Base-by-base conservation (phyloP, 1,284 basidiomycete genomes). In the Ustanciosporium gigantosporum region DNA sequence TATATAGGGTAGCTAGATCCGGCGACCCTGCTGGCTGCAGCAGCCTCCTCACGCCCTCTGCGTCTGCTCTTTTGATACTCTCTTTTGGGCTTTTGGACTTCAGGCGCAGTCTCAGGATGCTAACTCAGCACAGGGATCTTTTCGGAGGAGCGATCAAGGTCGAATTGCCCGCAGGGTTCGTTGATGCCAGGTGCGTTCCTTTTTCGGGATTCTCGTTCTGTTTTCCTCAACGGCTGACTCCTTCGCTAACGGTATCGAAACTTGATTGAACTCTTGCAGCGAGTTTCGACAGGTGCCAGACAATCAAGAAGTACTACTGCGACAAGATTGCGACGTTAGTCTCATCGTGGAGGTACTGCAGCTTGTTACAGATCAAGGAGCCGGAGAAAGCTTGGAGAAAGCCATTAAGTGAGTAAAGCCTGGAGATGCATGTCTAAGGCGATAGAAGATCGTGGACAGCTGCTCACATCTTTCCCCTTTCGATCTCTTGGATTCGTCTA, bases 281-380 rank as follows among this genome's bases (percentile, higher is more conserved):
- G 84, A 88, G 61, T 62, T 95, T 2, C 90, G 94, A 52, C 91
- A 97, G 81, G 83, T 99, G 11, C 94, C 95, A n/a, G 89, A 98
- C 77, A 92, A 86, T 13, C 94, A 99, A 79, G 95, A 98, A 77
- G 93, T 97, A 35, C 89, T 91, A 77, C 79, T 97, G 31, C 87
- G 87, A 40, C 83, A 84, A 2, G 79, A 85, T 41, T 86, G 85
- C 5, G 83, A 85, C 55, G 81, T 88, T 60, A 91, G 88, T 70
- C 83, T 93, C 55, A 86, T 98, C 48, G 78, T 96, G 20, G 95
- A 99, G 77, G 84, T 96, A 16, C 81, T 98, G 7, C 80, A 90
- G 78, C 81, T 84, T 36, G 88, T 93, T 36, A 84, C 86, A 29
- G 80, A 82, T 27, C 75, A 81, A 25, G 82, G 86, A 38, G 79